Evolutionary conservation across 2,329 filamentous ascomycete species (phyloP).

Genomic region (Orbilia oligospora): DNA sequence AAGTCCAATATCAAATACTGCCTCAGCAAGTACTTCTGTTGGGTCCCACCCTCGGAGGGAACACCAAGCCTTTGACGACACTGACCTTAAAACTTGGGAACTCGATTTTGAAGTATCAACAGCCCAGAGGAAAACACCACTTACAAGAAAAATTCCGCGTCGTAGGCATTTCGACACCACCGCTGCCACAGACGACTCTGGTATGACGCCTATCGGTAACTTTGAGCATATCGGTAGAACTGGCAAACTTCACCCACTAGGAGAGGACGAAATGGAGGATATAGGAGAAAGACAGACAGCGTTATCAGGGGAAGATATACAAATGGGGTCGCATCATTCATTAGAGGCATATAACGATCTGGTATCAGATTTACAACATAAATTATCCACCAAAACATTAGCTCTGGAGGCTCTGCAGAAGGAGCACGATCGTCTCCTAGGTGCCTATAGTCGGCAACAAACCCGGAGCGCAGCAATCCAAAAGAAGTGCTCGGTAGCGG

Average conservation of each 20-base stretch:
- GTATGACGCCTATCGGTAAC: slow-evolving; percentile 27
- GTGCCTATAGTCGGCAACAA: slow-evolving; percentile 49
- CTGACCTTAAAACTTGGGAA: slow-evolving; percentile 54
- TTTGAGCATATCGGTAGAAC: slow-evolving; percentile 11
- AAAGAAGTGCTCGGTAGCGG: slow-evolving; percentile 54
- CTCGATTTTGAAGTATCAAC: slow-evolving; percentile 45
- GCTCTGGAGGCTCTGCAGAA: slow-evolving; percentile 53
- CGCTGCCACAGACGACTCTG: background rate
- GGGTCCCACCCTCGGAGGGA: slow-evolving; percentile 54
- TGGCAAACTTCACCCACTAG: background rate
- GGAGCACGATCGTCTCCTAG: slow-evolving; percentile 49
- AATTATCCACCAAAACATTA: slow-evolving; percentile 54
- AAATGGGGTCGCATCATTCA: slow-evolving; percentile 26
- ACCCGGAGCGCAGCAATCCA: slow-evolving; percentile 53
- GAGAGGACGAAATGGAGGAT: slow-evolving; percentile 9
- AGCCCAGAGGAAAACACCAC: slow-evolving; percentile 24
- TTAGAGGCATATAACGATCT: slow-evolving; percentile 53
- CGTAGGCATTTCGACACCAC: slow-evolving; percentile 20
- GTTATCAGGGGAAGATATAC: slow-evolving; percentile 1
- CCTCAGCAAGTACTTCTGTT: slow-evolving; percentile 42
- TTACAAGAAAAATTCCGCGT: slow-evolving; percentile 31
- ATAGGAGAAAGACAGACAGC: slow-evolving; percentile 2
- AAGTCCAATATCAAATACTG: slow-evolving; percentile 45
- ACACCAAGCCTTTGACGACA: slow-evolving; percentile 35
- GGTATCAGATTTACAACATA: slow-evolving; percentile 51